Conservation (phyloP, 441 rosid genomes). For the Francoa sonchifolia region DNA sequence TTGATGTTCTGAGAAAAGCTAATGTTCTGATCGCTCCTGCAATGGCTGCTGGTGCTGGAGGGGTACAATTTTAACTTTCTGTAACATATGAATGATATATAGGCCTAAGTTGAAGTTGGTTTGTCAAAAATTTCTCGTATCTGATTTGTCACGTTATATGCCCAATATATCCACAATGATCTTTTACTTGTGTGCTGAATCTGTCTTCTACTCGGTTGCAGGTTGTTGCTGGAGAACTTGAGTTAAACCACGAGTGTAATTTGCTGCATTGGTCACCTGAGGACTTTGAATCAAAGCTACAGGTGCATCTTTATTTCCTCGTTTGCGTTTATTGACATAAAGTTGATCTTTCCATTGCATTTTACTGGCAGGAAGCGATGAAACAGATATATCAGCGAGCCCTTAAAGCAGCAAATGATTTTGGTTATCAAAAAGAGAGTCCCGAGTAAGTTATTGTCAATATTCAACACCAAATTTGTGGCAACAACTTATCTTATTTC, state of each 20-base stretch:
- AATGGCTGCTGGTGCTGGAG: conserved; percentile 99
- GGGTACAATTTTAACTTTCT: conserved; percentile 37
- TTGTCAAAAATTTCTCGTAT: too few relatives aligned
- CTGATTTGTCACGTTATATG: too few relatives aligned
- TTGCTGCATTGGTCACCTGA: conserved; percentile 93
- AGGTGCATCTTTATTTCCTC: conserved; percentile 29
- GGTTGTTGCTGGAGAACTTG: conserved; percentile 99
- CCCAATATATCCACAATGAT: not conserved
- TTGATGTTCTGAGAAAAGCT: conserved; percentile 76
- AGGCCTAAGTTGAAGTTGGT: too few relatives aligned
- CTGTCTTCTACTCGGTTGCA: conserved; percentile 18
- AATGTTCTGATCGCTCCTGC: conserved; percentile 92
- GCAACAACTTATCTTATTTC: not conserved
- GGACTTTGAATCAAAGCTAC: conserved; percentile 91
- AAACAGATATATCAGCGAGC: conserved; percentile 86
- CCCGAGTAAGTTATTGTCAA: conserved; percentile 66
- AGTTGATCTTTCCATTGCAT: conserved; percentile 5
- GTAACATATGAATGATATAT: conserved; percentile 5
- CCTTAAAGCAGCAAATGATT: conserved; percentile 83
- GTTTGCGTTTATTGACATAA: not conserved
- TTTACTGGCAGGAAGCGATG: conserved; percentile 75
- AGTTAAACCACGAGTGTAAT: conserved; percentile 77
- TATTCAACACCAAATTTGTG: conserved; percentile 1
- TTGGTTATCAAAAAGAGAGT: conserved; percentile 84
- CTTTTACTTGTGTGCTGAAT: conserved; percentile 7